phyloP scores from a whole-genome alignment of 1,284 basidiomycete species.

The Cutaneotrichosporon arboriforme region DNA sequence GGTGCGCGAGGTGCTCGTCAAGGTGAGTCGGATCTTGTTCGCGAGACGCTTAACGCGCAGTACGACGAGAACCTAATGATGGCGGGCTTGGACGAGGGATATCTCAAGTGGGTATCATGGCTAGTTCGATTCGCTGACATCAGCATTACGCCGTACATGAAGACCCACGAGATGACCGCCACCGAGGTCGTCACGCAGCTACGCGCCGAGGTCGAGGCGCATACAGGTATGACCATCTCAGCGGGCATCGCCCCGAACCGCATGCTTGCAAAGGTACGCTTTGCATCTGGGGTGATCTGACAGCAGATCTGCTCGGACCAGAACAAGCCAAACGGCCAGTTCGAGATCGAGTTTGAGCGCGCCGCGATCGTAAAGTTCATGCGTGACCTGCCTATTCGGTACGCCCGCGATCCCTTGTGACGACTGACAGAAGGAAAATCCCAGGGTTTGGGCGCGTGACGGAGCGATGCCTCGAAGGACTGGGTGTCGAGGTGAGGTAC shows the following conservation, averaged over 20 bases:
- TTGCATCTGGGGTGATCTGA: neutral
- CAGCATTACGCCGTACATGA: slow-evolving; percentile 59
- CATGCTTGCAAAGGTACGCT: slow-evolving; percentile 68
- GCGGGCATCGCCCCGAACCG: slow-evolving; percentile 80
- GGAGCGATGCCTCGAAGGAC: slow-evolving; percentile 74
- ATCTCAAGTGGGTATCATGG: slow-evolving; percentile 63
- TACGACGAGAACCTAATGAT: slow-evolving; percentile 77
- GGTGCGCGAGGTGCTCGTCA: slow-evolving; percentile 39
- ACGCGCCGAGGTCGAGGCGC: slow-evolving; percentile 62
- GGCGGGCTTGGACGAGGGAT: slow-evolving; percentile 83
- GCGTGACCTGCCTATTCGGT: slow-evolving; percentile 43
- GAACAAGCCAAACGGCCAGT: slow-evolving; percentile 95
- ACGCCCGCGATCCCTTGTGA: neutral
- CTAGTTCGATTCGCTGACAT: neutral
- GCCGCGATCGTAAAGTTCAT: slow-evolving; percentile 63
- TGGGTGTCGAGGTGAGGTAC: slow-evolving; percentile 73
- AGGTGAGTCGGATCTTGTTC: slow-evolving; percentile 20
- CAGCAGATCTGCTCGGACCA: slow-evolving; percentile 84
- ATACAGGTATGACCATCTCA: slow-evolving; percentile 82
- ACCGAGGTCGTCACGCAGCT: slow-evolving; percentile 73
- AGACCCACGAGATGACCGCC: slow-evolving; percentile 59
- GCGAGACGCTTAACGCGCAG: slow-evolving; percentile 37
- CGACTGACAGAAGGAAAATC: slow-evolving; percentile 50
- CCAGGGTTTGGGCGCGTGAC: slow-evolving; percentile 83
- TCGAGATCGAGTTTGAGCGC: slow-evolving; percentile 62